Base-by-base conservation (phyloP, 306 rosid genomes). In the Geum urbanum region DNA sequence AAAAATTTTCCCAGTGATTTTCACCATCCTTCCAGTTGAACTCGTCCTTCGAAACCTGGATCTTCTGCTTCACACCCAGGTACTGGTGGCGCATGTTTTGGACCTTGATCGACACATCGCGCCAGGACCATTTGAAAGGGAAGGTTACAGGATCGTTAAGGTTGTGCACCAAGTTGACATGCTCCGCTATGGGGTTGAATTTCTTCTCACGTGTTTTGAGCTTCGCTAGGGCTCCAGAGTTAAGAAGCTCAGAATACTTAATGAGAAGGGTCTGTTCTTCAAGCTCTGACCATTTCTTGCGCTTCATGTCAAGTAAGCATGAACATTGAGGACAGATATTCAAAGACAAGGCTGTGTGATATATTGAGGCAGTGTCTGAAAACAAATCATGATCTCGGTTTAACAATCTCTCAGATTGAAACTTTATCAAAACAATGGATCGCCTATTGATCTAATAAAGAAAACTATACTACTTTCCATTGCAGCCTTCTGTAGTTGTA, bases 31-130 rank as follows among this genome's bases (percentile, higher is more conserved):
- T 84, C 98, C 97, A 92, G 52, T 88, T 86, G 83, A 90, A 92
- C 7, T 79, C 78, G 39, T 88, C 81, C 44, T 80, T 75, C 43
- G 96, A 80, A 64, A 86, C 72, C 45, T 81, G 87, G 64, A 92
- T 92, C 90, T 92, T 92, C 86, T 88, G 97, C 84, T 90, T 92
- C 55, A 92, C 97, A 13, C 98, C 96, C 53, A 92, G 79, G 75
- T 92, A 92, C 84, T 92, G 97, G 67, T 90, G 96, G 18, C 98
- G 92, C 98, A 92, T 92, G 90, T 92, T 90, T 82, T 92, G 97
- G 55, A 92, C 96, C 86, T 92, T 92, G 82, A 90, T 89, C 10
- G 97, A 92, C n/a, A 92, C 97, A 24, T 92, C 98, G 18, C 98
- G 92, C 98, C 98, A 92, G 0, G 96, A 86, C 98, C 98, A 92